phyloP scores from a whole-genome alignment of 139 green algal genomes.

The Coelastrella sp. region DNA sequence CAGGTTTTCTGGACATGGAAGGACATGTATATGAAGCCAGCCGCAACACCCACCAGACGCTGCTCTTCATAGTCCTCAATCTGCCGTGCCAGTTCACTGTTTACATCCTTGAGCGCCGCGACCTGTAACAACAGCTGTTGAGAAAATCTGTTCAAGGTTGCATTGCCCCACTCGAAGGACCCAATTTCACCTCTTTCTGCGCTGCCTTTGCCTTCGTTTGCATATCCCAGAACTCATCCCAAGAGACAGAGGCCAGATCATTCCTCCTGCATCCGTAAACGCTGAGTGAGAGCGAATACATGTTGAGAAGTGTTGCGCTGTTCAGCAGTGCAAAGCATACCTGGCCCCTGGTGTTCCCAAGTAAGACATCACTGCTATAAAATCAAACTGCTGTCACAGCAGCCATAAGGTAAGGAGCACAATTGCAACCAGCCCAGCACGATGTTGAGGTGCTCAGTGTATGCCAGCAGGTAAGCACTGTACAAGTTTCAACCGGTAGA shows the following conservation, averaged over 20 bases:
- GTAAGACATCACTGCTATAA: neutral
- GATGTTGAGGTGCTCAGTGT: too few relatives aligned
- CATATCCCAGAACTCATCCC: slow-evolving; percentile 38
- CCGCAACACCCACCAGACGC: slow-evolving; percentile 17
- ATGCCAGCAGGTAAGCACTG: too few relatives aligned
- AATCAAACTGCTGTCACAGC: neutral
- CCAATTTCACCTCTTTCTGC: slow-evolving; percentile 33
- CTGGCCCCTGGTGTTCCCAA: neutral
- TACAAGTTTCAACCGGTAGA: too few relatives aligned
- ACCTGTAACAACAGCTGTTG: neutral
- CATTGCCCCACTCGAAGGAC: too few relatives aligned
- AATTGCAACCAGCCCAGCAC: too few relatives aligned
- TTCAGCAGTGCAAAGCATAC: neutral
- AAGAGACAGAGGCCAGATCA: slow-evolving; percentile 31
- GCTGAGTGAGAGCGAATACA: neutral
- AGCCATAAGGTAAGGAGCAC: too few relatives aligned
- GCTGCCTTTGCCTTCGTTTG: slow-evolving; percentile 5
- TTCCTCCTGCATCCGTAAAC: neutral
- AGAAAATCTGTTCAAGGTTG: too few relatives aligned
- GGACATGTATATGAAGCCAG: too few relatives aligned
- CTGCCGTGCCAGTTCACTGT: neutral
- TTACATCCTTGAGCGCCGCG: neutral
- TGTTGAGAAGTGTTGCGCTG: neutral
- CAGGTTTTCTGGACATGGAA: too few relatives aligned
- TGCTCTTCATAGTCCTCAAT: slow-evolving; percentile 28